Percentiles rank a stretch among this genome's conserved stretches.
These are phyloP conservation scores for Nicotiana tomentosiformis DNA, from an alignment of 257 asterid genomes.

Conservation along the genomic window DNA sequence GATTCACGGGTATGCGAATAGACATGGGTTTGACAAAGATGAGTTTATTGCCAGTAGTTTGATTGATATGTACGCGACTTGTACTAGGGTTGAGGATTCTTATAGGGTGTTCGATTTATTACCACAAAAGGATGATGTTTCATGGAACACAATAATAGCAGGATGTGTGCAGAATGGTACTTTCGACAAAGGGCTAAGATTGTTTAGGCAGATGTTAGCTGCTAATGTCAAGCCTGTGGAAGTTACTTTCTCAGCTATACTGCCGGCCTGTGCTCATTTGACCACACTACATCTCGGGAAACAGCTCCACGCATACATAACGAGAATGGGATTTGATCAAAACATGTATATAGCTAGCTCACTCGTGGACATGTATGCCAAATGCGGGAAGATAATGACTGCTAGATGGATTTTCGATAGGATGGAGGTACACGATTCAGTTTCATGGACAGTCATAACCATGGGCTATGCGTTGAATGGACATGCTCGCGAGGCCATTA, in stretches of 20 bases:
- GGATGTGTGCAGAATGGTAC: slow-evolving; percentile 77
- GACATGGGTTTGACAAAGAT: slow-evolving; percentile 62
- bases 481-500: slow-evolving; percentile 57
- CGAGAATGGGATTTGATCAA: slow-evolving; percentile 50
- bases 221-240: slow-evolving; percentile 56
- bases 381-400: slow-evolving; percentile 59
- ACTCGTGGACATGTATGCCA: slow-evolving; percentile 85
- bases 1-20: slow-evolving; percentile 67
- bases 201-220: slow-evolving; percentile 70
- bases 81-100: slow-evolving; percentile 60
- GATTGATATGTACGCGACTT: slow-evolving; percentile 88
- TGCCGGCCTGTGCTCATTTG: slow-evolving; percentile 88
- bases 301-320: slow-evolving; percentile 72
- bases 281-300: slow-evolving; percentile 62
- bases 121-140: slow-evolving; percentile 58
- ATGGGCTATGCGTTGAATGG: slow-evolving; percentile 90
- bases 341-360: slow-evolving; percentile 75
- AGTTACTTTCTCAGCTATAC: slow-evolving; percentile 72
- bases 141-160: slow-evolving; percentile 79
- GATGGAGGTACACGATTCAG: slow-evolving; percentile 57
- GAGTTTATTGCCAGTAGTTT: slow-evolving; percentile 69
- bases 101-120: slow-evolving; percentile 41
- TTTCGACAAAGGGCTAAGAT: slow-evolving; percentile 59
- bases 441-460: slow-evolving; percentile 87
- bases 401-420: slow-evolving; percentile 64